A percentile compares a stretch with the other conserved stretches of the same genome.
Conservation (phyloP, 2,329 filamentous ascomycete species). For the Verruconis gallopava region DNA sequence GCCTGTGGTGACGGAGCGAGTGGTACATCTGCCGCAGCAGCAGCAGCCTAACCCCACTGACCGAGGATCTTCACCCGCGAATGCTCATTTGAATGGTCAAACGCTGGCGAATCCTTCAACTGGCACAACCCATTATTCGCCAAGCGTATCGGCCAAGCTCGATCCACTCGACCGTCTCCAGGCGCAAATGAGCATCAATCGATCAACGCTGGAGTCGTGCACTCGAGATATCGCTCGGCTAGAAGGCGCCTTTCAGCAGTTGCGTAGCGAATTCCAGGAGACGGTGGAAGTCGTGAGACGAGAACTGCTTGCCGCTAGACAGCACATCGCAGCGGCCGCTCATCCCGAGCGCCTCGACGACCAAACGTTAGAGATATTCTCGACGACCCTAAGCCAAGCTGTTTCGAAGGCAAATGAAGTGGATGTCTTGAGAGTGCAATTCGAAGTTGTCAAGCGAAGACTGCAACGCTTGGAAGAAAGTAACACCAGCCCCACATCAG, state of each 20-base stretch:
- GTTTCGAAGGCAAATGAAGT: slow-evolving; percentile 33
- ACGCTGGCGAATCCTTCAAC: slow-evolving; percentile 1
- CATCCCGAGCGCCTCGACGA: slow-evolving; percentile 14
- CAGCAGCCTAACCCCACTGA: neutral
- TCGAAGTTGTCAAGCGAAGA: slow-evolving; percentile 36
- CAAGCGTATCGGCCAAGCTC: slow-evolving; percentile 18
- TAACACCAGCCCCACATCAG: slow-evolving; percentile 1
- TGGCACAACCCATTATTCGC: slow-evolving; percentile 2
- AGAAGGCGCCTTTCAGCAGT: slow-evolving; percentile 11
- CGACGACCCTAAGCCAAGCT: slow-evolving; percentile 27
- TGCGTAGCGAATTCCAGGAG: slow-evolving; percentile 18
- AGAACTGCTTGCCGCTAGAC: slow-evolving; percentile 4
- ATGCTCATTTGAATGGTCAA: slow-evolving; percentile 4
- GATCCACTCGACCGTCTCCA: slow-evolving; percentile 33
- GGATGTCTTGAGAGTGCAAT: slow-evolving; percentile 32
- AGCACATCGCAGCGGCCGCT: neutral
- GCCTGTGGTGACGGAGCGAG: neutral
- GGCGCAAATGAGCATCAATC: slow-evolving; percentile 35
- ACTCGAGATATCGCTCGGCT: slow-evolving; percentile 15
- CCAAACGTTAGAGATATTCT: slow-evolving; percentile 32
- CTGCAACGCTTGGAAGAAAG: slow-evolving; percentile 26
- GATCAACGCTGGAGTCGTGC: slow-evolving; percentile 22
- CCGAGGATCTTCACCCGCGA: no score
- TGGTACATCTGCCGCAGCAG: neutral
- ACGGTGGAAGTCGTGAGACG: slow-evolving; percentile 16